Percentiles rank a stretch among this genome's conserved stretches.
Conservation (phyloP, 2,329 filamentous ascomycete genomes). For the Sporothrix curviconia region DNA sequence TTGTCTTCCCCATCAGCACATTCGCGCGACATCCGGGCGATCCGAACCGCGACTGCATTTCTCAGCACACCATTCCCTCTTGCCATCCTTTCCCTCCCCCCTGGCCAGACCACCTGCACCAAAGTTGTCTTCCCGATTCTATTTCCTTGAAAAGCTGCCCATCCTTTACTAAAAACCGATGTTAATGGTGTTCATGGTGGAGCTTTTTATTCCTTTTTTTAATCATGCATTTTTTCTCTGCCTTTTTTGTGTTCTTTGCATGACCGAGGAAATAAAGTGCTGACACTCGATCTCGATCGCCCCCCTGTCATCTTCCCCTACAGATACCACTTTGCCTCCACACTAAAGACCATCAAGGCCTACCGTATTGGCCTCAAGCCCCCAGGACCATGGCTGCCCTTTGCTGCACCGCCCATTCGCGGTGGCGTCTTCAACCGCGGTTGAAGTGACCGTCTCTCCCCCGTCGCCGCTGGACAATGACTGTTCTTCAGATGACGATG, state of each 20-base stretch:
- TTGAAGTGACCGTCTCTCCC: slow-evolving; percentile 1
- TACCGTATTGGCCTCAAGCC: slow-evolving; percentile 54
- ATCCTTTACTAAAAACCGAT: too few species aligned
- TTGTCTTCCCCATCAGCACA: not conserved
- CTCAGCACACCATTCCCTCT: slow-evolving; percentile 11
- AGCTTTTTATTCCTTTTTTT: too few species aligned
- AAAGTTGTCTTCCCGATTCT: not conserved
- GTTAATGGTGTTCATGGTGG: too few species aligned
- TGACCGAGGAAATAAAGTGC: slow-evolving; percentile 18
- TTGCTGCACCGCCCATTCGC: slow-evolving; percentile 51
- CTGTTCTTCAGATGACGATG: not conserved
- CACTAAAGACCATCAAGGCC: slow-evolving; percentile 50
- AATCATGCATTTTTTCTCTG: not conserved
- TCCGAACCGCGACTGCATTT: slow-evolving; percentile 11
- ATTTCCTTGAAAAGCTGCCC: too few species aligned
- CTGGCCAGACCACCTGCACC: not conserved
- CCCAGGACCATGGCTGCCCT: slow-evolving; percentile 45
- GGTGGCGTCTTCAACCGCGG: slow-evolving; percentile 17
- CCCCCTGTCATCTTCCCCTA: slow-evolving; percentile 1
- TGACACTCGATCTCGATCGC: slow-evolving; percentile 21
- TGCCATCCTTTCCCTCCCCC: not conserved
- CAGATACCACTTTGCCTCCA: slow-evolving; percentile 52
- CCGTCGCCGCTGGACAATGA: slow-evolving; percentile 1
- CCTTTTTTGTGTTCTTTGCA: too few species aligned
- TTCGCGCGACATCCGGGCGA: slow-evolving; percentile 14